A percentile compares a stretch with the other conserved stretches of the same genome.
phyloP scores from a whole-genome alignment of 768 basidiomycete genomes.

The Collybia sordida region DNA sequence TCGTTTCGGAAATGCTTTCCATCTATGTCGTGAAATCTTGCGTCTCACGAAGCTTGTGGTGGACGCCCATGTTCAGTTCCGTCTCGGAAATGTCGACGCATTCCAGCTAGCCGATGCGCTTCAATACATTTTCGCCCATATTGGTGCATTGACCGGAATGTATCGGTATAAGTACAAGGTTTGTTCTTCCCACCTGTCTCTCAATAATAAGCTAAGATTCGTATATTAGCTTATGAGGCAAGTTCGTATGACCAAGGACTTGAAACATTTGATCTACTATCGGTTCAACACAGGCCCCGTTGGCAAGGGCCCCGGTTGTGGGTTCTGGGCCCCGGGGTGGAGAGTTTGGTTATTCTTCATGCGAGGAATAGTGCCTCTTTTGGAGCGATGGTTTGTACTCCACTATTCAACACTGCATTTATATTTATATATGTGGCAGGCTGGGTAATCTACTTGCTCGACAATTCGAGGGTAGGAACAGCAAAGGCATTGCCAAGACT shows the following conservation, averaged over 20 bases:
- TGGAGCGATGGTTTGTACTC: constrained; percentile 80
- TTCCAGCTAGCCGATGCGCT: constrained; percentile 99
- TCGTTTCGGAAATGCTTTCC: constrained; percentile 99
- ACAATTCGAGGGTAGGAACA: constrained; percentile 98
- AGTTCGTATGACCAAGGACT: constrained; percentile 98
- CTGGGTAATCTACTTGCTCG: constrained; percentile 95
- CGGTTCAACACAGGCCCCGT: constrained; percentile 99
- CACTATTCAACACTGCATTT: neutral
- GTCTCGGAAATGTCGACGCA: constrained; percentile 96
- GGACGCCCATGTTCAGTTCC: constrained; percentile 98
- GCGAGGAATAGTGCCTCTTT: constrained; percentile 95
- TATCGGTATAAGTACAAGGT: constrained; percentile 99
- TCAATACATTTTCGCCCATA: constrained; percentile 96
- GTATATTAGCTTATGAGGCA: constrained; percentile 85
- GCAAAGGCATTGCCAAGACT: constrained; percentile 94
- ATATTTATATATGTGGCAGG: constrained; percentile 31
- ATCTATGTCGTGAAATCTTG: constrained; percentile 95
- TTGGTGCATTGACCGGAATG: constrained; percentile 98
- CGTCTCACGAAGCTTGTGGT: constrained; percentile 98
- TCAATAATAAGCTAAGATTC: constrained; percentile 1
- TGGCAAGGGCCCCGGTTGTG: constrained; percentile 97
- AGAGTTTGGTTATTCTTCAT: constrained; percentile 99
- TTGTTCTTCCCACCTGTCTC: constrained; percentile 11
- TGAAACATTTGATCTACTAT: constrained; percentile 98
- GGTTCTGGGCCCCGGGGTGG: constrained; percentile 99